A percentile compares a stretch with the other conserved stretches of the same genome.
These are phyloP conservation scores for Populus hybrid DNA, from an alignment of 441 rosid species.

Conservation along the genomic window DNA sequence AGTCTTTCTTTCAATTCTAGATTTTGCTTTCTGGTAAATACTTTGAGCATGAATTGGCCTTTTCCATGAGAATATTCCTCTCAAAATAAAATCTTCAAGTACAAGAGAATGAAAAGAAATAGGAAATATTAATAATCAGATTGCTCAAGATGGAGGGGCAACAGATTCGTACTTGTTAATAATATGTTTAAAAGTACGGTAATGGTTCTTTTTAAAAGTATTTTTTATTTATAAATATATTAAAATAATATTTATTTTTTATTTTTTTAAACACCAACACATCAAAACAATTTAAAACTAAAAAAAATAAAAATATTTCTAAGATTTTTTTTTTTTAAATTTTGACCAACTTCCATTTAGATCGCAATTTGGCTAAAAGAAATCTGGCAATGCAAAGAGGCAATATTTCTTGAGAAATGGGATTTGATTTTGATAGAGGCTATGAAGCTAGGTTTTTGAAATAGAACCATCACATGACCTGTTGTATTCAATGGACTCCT, in stretches of 20 bases:
- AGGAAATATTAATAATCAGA: not conserved
- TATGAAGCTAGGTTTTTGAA: not conserved
- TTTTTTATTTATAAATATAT: too few relatives aligned
- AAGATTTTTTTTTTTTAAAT: too few relatives aligned
- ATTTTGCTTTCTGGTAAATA: not conserved
- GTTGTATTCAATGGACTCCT: constrained; percentile 21
- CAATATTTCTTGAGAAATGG: not conserved
- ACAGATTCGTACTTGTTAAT: not conserved
- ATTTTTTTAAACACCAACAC: too few relatives aligned
- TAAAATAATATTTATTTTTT: too few relatives aligned
- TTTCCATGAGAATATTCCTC: not conserved
- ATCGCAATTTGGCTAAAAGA: not conserved
- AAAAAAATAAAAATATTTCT: too few relatives aligned
- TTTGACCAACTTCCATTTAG: not conserved
- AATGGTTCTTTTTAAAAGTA: rapidly evolving
- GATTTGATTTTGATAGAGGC: constrained; percentile 7
- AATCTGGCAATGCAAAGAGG: not conserved
- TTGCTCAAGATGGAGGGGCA: constrained; percentile 14
- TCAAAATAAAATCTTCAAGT: constrained; percentile 7
- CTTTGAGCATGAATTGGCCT: not conserved
- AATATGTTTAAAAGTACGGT: rapidly evolving
- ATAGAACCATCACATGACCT: constrained; percentile 11
- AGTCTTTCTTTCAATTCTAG: not conserved
- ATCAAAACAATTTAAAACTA: too few relatives aligned
- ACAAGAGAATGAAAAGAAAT: constrained; percentile 21